Conservation (phyloP, 1,284 basidiomycete genomes). For the Cryptococcus neoformans region DNA sequence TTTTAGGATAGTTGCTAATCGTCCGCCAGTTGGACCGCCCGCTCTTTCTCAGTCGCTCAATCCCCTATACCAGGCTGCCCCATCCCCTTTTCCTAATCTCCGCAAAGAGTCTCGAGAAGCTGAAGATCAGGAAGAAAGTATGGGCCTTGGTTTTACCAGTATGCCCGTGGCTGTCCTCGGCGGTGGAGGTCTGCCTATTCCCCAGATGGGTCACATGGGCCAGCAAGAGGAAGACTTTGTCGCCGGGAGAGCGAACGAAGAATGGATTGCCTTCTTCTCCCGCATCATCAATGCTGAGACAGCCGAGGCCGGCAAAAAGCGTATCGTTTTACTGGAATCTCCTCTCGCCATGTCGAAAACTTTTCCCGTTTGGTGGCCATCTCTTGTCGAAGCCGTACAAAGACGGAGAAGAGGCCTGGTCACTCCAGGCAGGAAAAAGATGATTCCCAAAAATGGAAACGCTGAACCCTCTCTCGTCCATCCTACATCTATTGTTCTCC, state of each 20-base stretch:
- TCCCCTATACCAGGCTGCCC: conserved; percentile 8
- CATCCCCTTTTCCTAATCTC: not conserved
- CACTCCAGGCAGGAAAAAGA: conserved; percentile 49
- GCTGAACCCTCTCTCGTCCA: conserved; percentile 6
- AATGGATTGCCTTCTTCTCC: conserved; percentile 34
- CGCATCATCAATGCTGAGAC: conserved; percentile 29
- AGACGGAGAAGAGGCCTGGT: conserved; percentile 49
- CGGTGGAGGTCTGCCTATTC: conserved; percentile 7
- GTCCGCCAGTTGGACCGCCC: conserved; percentile 6
- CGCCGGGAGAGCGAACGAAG: conserved; percentile 15
- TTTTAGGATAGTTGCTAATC: not conserved
- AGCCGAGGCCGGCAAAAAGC: conserved; percentile 28
- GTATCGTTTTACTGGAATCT: conserved; percentile 80
- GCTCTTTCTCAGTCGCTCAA: conserved; percentile 7
- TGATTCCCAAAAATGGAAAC: conserved; percentile 51
- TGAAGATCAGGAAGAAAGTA: conserved; percentile 1
- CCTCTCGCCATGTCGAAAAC: conserved; percentile 69
- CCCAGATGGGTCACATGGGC: conserved; percentile 1
- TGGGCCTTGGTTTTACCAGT: conserved; percentile 11
- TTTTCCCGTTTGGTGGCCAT: conserved; percentile 72
- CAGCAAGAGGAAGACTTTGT: conserved; percentile 6
- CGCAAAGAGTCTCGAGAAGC: conserved; percentile 6
- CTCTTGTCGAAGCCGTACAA: conserved; percentile 69
- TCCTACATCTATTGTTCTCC: conserved; percentile 76
- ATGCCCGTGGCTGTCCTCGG: conserved; percentile 14